Conservation (phyloP, 2,329 filamentous ascomycete species). For the Sporothrix sp. region DNA sequence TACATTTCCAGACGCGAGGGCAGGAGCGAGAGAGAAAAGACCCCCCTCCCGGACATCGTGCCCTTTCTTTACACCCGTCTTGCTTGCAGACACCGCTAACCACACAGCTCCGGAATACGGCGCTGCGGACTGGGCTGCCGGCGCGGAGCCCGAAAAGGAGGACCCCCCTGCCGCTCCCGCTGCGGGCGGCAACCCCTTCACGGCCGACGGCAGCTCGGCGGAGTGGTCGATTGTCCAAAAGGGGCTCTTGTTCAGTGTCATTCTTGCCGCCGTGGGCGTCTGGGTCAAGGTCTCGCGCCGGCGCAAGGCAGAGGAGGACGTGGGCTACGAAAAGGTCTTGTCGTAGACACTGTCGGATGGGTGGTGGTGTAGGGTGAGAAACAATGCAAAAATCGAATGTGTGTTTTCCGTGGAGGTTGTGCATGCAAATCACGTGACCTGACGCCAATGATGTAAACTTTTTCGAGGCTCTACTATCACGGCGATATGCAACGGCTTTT, state of each 20-base stretch:
- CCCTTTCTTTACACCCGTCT: neutral
- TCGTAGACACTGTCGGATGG: no score
- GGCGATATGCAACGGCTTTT: no score
- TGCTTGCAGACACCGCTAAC: no score
- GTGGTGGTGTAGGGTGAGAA: no score
- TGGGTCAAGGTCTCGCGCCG: slow-evolving; percentile 35
- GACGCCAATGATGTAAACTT: neutral
- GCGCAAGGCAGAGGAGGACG: slow-evolving; percentile 23
- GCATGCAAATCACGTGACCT: neutral
- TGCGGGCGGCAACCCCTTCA: slow-evolving; percentile 1
- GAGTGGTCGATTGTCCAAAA: slow-evolving; percentile 39
- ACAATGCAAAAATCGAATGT: neutral
- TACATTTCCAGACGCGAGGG: slow-evolving; percentile 1
- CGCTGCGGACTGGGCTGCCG: slow-evolving; percentile 29
- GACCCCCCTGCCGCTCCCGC: slow-evolving; percentile 4
- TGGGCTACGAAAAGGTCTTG: slow-evolving; percentile 36
- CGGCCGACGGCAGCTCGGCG: slow-evolving; percentile 19
- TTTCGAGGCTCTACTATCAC: slow-evolving; percentile 4
- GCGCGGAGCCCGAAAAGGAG: slow-evolving; percentile 25
- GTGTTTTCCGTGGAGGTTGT: no score
- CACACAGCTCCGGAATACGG: slow-evolving; percentile 29
- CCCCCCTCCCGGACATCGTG: neutral
- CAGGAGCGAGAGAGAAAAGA: neutral
- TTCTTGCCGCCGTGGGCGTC: slow-evolving; percentile 35
- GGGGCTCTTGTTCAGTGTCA: slow-evolving; percentile 39